phyloP scores from a whole-genome alignment of 306 rosid genomes.

The Castanea crenata region DNA sequence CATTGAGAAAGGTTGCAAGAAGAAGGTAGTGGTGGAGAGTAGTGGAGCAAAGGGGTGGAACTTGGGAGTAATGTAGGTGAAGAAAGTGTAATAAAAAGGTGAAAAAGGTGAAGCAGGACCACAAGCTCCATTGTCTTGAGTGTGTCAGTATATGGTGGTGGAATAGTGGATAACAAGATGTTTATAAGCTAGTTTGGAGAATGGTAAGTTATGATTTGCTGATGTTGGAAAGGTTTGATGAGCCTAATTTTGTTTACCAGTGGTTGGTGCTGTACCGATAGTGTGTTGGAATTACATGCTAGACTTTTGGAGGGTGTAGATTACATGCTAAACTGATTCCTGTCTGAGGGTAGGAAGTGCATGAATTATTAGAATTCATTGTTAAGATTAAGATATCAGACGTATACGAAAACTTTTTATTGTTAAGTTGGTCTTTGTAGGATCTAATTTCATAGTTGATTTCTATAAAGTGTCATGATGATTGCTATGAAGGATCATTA shows the following conservation, averaged over 20 bases:
- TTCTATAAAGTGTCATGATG: too few relatives aligned
- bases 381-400: too few relatives aligned
- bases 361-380: too few relatives aligned
- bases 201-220: slow-evolving; percentile 16
- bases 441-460: too few relatives aligned
- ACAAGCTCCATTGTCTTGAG: slow-evolving; percentile 40
- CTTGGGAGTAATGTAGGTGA: slow-evolving; percentile 30
- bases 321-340: slow-evolving; percentile 8
- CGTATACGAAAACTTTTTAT: too few relatives aligned
- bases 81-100: slow-evolving; percentile 34
- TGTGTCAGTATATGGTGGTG: slow-evolving; percentile 16
- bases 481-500: too few relatives aligned
- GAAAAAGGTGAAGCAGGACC: slow-evolving; percentile 47
- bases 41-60: slow-evolving; percentile 20
- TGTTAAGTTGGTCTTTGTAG: too few relatives aligned
- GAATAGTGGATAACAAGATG: slow-evolving; percentile 20
- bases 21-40: background rate
- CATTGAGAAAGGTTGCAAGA: slow-evolving; percentile 34
- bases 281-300: slow-evolving; percentile 23
- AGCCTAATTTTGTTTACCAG: slow-evolving; percentile 16
- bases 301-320: slow-evolving; percentile 2
- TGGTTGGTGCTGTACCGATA: slow-evolving; percentile 26
- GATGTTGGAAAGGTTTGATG: slow-evolving; percentile 21
- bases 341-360: slow-evolving; percentile 12
- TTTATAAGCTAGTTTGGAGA: slow-evolving; percentile 12